phyloP scores from a whole-genome alignment of 768 basidiomycete genomes.

The Lepiota brunneoincarnata region DNA sequence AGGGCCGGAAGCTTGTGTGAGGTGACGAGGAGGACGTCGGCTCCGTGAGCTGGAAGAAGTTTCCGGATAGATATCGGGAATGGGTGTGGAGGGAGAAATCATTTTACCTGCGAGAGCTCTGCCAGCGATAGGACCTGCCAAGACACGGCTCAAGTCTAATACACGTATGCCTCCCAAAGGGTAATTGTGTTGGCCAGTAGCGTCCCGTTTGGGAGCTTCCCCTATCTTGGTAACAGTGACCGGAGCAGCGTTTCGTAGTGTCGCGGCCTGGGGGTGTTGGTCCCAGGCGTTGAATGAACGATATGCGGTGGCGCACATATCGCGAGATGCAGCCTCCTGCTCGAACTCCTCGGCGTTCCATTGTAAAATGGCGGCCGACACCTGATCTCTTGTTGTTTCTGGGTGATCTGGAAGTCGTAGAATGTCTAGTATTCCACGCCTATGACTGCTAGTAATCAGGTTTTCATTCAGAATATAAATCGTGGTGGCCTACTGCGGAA shows the following conservation, averaged over 20 bases:
- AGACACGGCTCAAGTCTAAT: constrained; percentile 56
- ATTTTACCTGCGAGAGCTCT: constrained; percentile 51
- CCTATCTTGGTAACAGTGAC: constrained; percentile 44
- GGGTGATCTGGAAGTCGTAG: constrained; percentile 32
- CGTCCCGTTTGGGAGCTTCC: constrained; percentile 37
- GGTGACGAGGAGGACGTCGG: constrained; percentile 54
- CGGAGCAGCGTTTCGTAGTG: constrained; percentile 36
- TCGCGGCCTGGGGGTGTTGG: constrained; percentile 42
- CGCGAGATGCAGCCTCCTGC: constrained; percentile 36
- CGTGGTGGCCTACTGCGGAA: constrained; percentile 47
- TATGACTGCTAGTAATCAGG: constrained; percentile 35
- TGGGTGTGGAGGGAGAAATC: background rate
- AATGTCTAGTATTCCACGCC: constrained; percentile 46
- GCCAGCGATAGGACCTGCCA: constrained; percentile 58
- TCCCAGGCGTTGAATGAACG: constrained; percentile 52
- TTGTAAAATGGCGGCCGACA: constrained; percentile 33
- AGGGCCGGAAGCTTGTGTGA: constrained; percentile 52
- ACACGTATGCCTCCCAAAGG: constrained; percentile 52
- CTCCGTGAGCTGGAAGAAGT: constrained; percentile 44
- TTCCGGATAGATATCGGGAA: background rate
- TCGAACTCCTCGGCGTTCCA: constrained; percentile 50
- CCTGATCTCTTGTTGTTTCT: constrained; percentile 29
- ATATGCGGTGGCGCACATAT: constrained; percentile 50
- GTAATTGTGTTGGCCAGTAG: constrained; percentile 10
- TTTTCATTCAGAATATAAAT: background rate